These are phyloP conservation scores for Rhododendron mucronatum DNA, from an alignment of 148 eudicot species.

Conservation along the genomic window DNA sequence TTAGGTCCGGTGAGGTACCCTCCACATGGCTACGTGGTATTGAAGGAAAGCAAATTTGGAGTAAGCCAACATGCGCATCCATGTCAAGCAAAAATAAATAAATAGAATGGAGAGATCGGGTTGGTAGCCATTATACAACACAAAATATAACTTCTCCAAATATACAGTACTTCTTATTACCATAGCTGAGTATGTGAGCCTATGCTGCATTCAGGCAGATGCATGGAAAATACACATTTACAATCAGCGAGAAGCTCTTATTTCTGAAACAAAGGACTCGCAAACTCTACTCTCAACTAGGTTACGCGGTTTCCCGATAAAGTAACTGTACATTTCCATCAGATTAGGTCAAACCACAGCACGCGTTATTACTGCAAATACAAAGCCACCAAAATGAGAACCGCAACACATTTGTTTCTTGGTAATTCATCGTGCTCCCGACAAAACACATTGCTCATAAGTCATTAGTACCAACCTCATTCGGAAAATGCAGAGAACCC, in stretches of 20 bases:
- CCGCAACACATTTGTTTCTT: background rate
- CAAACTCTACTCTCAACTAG: conserved; percentile 1
- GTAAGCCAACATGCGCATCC: background rate
- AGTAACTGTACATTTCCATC: conserved; percentile 16
- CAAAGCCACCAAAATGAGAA: background rate
- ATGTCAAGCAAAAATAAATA: background rate
- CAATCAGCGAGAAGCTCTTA: background rate
- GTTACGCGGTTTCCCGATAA: background rate
- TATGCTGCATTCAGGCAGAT: background rate
- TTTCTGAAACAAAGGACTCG: background rate
- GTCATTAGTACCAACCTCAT: background rate
- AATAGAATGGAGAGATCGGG: background rate
- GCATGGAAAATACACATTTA: background rate
- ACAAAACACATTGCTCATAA: background rate
- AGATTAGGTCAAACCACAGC: background rate
- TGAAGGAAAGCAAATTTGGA: no score
- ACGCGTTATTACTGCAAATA: background rate
- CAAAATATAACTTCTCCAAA: background rate
- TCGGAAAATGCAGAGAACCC: background rate
- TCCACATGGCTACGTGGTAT: background rate
- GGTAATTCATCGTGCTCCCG: background rate
- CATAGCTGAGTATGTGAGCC: background rate
- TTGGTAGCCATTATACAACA: background rate
- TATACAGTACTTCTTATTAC: background rate
- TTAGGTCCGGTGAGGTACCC: background rate